Base-by-base conservation (phyloP, 2,329 filamentous ascomycete genomes). In the Helicocarpus griseus region DNA sequence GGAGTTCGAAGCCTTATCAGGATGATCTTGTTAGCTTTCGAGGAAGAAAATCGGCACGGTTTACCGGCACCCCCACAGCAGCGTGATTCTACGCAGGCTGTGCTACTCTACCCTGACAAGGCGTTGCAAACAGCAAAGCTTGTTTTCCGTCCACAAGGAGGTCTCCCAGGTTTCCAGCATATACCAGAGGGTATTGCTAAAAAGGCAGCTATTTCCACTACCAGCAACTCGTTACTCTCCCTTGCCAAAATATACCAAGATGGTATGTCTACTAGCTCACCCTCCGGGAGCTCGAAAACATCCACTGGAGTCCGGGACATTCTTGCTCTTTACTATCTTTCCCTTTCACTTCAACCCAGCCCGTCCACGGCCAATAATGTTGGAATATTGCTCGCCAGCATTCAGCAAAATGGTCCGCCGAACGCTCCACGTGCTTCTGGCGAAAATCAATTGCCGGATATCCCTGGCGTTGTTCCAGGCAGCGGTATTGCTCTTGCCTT, bases 331-430 rank as follows among this genome's bases (percentile, higher is more conserved):
- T 98, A 98, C 67, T 98, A 98, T 63, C 76, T 98, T 2, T 98
- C 93, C 0, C 73, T 98, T 2, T 95, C 93, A 0, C 77, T 98
- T 2, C 93, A 96, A 57, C 90, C 93, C 45, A 97, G 93, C 61
- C 93, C 93, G 2, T 98, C 93, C 0, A 98, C 93, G 0, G 93
- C 93, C 0, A 98, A 98, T 65, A 98, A 98, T 65, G 90, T 98
- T 11, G 93, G 93, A 2, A 98, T 98, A 51, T 76, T 98, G 26
- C 80, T 98, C n/a, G 93, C 93, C 4, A 88, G 93, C 52, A 87
- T 97, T 19, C 93, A 95, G 63, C 89, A 95, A 60, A 76, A 75
- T 24, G 63, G 66, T 11, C 69, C 70, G 2, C 69, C 71, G 7
- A 75, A 72, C 51, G 59, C 62, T 48, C 54, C 68, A 55, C 62